These are phyloP conservation scores for Trichoderma semiorbis DNA, from an alignment of 2,329 filamentous ascomycete genomes.

Conservation along the genomic window DNA sequence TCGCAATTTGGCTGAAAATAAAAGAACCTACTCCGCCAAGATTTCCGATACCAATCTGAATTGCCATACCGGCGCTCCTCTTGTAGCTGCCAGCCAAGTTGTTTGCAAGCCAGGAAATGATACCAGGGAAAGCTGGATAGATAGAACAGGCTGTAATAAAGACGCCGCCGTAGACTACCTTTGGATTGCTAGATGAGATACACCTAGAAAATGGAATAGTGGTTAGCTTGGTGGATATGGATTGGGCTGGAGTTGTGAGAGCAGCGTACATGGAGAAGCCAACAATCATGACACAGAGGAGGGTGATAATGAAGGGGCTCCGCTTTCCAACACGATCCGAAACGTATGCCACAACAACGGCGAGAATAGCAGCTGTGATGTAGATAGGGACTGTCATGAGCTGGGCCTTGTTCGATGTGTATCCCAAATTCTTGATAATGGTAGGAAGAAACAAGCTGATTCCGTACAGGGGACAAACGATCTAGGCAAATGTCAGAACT, in stretches of 20 bases:
- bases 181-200: slow-evolving; percentile 54
- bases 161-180: slow-evolving; percentile 67
- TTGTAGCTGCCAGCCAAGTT: slow-evolving; percentile 69
- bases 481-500: slow-evolving; percentile 30
- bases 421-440: slow-evolving; percentile 59
- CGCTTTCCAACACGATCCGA: slow-evolving; percentile 54
- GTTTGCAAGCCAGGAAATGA: slow-evolving; percentile 75
- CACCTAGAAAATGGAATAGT: slow-evolving; percentile 42
- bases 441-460: slow-evolving; percentile 60
- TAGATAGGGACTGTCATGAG: slow-evolving; percentile 61
- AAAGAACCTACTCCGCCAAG: slow-evolving; percentile 43
- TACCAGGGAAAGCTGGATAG: slow-evolving; percentile 75
- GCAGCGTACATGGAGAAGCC: slow-evolving; percentile 51
- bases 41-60: slow-evolving; percentile 62
- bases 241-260: no score
- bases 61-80: slow-evolving; percentile 59
- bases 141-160: slow-evolving; percentile 77
- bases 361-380: slow-evolving; percentile 60
- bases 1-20: background rate
- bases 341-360: slow-evolving; percentile 50
- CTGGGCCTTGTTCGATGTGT: slow-evolving; percentile 56
- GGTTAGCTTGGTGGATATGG: background rate
- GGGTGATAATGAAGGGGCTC: slow-evolving; percentile 54
- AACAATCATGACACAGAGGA: slow-evolving; percentile 48
- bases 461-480: slow-evolving; percentile 53